Base-by-base conservation (phyloP, 148 eudicot genomes). In the Rhododendron simsii region DNA sequence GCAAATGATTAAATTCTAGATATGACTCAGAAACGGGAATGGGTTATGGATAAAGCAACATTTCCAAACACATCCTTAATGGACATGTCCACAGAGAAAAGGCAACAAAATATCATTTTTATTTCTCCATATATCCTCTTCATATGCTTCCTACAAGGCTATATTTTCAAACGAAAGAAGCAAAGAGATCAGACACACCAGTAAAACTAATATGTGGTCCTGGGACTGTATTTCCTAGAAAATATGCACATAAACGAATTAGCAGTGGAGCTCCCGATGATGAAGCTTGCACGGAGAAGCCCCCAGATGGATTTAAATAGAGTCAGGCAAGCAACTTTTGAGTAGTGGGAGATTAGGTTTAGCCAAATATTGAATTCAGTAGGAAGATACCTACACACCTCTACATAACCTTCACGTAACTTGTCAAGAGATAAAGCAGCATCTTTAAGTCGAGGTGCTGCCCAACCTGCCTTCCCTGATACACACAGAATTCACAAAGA, bases 361-460 rank as follows among this genome's bases (percentile, higher is more conserved):
- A 81, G 48, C 51, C 23, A 83, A 83, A 50, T 41, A 67, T 45
- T 1, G 47, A n/a, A 78, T 78, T 78, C 47, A 35, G 55, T 26
- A 78, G 82, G 7, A 39, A 79, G 50, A 51, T 35, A 30, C 18
- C 47, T 69, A 57, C 89, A 73, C 67, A 96, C 99, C 98, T 96
- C 98, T 79, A 93, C 90, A 91, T 95, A 95, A 88, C 94, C 84
- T 93, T 97, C 99, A 74, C 96, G 94, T 85, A 97, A 86, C 91
- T 95, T 95, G 90, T 97, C 98, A 37, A 92, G 93, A 83, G 99
- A 95, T 81, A 97, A 91, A 85, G 91, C 93, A 88, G 98, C 98
- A 86, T 95, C 99, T 91, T 97, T 97, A 65, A 97, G 98, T 80
- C 98, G 93, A 86, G 99, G 98, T 45, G 99, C 99, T 57, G 96